Base-by-base conservation (phyloP, 2,329 filamentous ascomycete species). In the Pseudogymnoascus sp. region DNA sequence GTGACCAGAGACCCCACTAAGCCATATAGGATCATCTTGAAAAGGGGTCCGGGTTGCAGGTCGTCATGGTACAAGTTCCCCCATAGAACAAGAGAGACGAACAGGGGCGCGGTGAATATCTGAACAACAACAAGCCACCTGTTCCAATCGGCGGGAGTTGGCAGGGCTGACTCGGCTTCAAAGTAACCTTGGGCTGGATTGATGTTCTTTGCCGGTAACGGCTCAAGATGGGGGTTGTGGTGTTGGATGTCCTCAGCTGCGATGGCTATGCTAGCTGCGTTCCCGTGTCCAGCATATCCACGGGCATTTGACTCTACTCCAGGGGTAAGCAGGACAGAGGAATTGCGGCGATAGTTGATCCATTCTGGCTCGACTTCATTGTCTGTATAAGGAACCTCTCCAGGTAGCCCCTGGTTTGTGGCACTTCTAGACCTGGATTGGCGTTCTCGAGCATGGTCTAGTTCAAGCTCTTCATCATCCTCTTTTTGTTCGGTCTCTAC, bases 51-150 rank as follows among this genome's bases (percentile, higher is more conserved):
- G 35, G 76, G 72, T 1, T 83, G 78, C 31, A 79, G 75, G n/a
- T 83, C 79, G 56, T 89, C 86, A 31, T 88, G 79, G 40, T 75
- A 72, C 62, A 82, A 79, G 69, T 90, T 90, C 23, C 84, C 86
- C 86, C 88, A 96, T 19, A 91, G 74, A 31, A 96, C 85, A 17
- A 91, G 73, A 1, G 90, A 83, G 50, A 93, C 85, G 75, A 97
- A 96, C 21, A 95, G 75, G 0, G 95, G 95, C 0, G 93, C 91
- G 0, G 89, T 90, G 72, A 97, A 92, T 59, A 95, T 82, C 71
- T 99, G 96, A 9, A 95, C 75, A 11, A 87, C 84, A 11, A 96
- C 83, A 3, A 99, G 84, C 93, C 95, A 99, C 61, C 92, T 85
- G 70, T 93, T 96, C 93, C 95, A 97, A 31, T 86, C 72, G 60